Percentiles rank a stretch among this genome's conserved stretches.
Evolutionary conservation across 1,139 yeast species (phyloP).

Genomic region (Scheffersomyces cryptocercus): DNA sequence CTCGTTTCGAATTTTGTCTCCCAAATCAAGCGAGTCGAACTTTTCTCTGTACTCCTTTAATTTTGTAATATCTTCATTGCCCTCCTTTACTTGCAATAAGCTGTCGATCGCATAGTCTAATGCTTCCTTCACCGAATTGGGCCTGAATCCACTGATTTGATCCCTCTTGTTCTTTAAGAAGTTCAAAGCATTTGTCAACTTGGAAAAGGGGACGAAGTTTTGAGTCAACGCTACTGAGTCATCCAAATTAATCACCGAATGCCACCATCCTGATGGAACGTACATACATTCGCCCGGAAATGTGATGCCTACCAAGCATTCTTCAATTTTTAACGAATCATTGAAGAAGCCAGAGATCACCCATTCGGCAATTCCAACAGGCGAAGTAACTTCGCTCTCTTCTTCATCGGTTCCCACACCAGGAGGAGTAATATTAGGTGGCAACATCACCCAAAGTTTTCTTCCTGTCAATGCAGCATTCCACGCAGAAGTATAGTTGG

Average conservation of each 20-base stretch:
- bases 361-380: constrained; percentile 91
- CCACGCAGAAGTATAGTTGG: constrained; percentile 91
- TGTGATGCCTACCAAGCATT: constrained; percentile 69
- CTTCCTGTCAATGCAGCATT: constrained; percentile 73
- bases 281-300: constrained; percentile 83
- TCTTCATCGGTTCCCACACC: constrained; percentile 78
- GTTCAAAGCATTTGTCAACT: constrained; percentile 58
- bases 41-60: constrained; percentile 19
- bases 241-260: constrained; percentile 78
- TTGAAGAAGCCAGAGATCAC: constrained; percentile 77
- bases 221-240: constrained; percentile 83
- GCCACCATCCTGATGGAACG: constrained; percentile 98
- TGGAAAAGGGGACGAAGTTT: constrained; percentile 74
- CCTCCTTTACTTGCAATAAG: constrained; percentile 21
- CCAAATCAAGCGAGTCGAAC: constrained; percentile 19
- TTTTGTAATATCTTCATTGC: constrained; percentile 18
- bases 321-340: constrained; percentile 49
- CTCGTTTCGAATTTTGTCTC: constrained; percentile 29
- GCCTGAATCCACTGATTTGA: constrained; percentile 80
- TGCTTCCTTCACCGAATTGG: constrained; percentile 47
- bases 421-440: constrained; percentile 76
- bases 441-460: constrained; percentile 88
- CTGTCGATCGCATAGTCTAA: constrained; percentile 27
- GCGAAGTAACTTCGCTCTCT: constrained; percentile 90
- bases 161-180: constrained; percentile 67